Conservation (phyloP, 139 green algal species). For the Haematococcus sp. region DNA sequence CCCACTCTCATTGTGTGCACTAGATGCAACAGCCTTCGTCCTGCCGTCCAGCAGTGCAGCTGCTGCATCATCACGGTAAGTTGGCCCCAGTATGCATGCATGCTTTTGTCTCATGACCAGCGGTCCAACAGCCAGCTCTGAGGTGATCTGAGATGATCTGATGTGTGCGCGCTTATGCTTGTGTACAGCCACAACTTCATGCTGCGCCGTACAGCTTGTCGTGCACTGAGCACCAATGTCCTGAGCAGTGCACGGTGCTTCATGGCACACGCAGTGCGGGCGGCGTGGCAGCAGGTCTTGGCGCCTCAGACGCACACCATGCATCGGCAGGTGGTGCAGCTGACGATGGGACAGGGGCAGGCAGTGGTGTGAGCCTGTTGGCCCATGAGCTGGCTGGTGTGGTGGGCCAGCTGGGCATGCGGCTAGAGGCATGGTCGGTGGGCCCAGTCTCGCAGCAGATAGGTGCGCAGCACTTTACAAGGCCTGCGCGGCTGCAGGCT, state of each 20-base stretch:
- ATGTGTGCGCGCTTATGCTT: too few relatives aligned
- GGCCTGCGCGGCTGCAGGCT: too few relatives aligned
- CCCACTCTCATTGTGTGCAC: conserved; percentile 35
- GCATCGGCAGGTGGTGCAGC: neutral
- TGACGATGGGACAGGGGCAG: neutral
- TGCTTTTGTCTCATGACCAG: too few relatives aligned
- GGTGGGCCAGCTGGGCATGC: conserved; percentile 35
- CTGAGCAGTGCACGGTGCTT: too few relatives aligned
- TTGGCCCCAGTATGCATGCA: too few relatives aligned
- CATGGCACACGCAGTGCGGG: too few relatives aligned
- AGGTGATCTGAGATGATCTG: too few relatives aligned
- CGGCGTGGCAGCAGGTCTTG: conserved; percentile 29
- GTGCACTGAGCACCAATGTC: too few relatives aligned
- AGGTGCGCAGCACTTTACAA: conserved; percentile 21
- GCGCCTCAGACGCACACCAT: neutral
- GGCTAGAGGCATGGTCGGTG: conserved; percentile 55
- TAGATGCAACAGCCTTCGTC: conserved; percentile 55
- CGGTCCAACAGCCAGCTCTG: too few relatives aligned
- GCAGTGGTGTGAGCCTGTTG: conserved; percentile 41
- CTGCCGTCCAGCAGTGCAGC: conserved; percentile 45
- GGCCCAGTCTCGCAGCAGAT: conserved; percentile 43
- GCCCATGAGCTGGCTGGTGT: conserved; percentile 52
- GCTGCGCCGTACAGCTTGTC: too few relatives aligned
- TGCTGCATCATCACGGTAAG: conserved; percentile 30
- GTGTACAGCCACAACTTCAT: too few relatives aligned